Conservation (phyloP, 345 rosid species). For the Conringia planisiliqua region DNA sequence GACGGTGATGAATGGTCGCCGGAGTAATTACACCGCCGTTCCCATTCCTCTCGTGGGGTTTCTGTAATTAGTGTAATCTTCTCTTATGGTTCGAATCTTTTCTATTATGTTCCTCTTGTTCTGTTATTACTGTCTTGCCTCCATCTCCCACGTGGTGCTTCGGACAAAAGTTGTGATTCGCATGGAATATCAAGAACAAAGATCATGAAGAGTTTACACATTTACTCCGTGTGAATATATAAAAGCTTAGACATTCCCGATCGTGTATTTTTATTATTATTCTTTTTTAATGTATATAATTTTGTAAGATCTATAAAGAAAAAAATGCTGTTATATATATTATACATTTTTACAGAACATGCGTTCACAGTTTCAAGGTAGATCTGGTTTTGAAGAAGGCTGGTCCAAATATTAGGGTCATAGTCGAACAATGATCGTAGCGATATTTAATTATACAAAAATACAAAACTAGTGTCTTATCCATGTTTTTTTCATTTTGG, state of each 20-base stretch:
- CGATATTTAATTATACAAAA: not conserved
- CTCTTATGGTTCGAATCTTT: not conserved
- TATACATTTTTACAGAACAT: not conserved
- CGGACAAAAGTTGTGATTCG: not conserved
- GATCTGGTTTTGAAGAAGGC: not conserved
- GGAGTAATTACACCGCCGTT: constrained; percentile 26
- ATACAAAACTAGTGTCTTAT: not conserved
- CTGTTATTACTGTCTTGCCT: not conserved
- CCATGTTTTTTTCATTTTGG: not conserved
- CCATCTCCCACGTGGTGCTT: constrained; percentile 5
- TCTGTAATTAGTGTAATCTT: constrained; percentile 14
- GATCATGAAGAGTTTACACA: constrained; percentile 10
- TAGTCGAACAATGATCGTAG: not conserved
- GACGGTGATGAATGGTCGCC: constrained; percentile 9
- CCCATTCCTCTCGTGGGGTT: constrained; percentile 32
- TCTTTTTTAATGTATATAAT: not conserved
- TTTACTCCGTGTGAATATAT: constrained; percentile 4
- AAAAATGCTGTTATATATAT: not conserved
- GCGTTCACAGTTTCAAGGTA: constrained; percentile 8
- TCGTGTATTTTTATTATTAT: not conserved
- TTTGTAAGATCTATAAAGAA: not conserved
- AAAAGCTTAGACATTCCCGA: not conserved
- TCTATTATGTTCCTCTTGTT: not conserved
- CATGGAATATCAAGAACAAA: constrained; percentile 3
- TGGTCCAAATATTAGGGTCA: not conserved